Percentiles rank a stretch among this genome's conserved stretches.
Evolutionary conservation across 768 basidiomycete species (phyloP).

Genomic region (Podaxis sp.): DNA sequence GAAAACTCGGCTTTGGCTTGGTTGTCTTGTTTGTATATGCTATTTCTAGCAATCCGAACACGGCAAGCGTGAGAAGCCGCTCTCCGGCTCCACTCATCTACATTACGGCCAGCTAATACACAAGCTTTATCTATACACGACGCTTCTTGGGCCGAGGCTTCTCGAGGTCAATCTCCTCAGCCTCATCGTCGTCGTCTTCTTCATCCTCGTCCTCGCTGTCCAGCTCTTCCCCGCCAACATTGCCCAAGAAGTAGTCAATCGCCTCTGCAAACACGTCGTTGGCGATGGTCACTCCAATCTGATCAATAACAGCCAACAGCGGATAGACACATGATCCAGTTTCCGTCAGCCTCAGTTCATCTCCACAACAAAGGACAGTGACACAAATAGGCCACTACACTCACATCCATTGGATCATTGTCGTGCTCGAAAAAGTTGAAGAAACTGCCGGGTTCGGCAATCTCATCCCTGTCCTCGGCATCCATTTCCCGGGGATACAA

Average conservation of each 20-base stretch:
- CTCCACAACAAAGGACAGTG: background rate
- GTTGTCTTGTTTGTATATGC: background rate
- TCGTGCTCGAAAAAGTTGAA: conserved; percentile 82
- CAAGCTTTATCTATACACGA: conserved; percentile 39
- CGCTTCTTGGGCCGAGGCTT: conserved; percentile 76
- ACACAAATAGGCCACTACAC: conserved; percentile 16
- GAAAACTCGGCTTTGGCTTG: background rate
- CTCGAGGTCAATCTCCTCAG: conserved; percentile 85
- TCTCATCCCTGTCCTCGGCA: conserved; percentile 57
- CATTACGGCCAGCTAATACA: background rate
- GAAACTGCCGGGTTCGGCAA: conserved; percentile 73
- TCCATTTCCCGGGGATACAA: conserved; percentile 63
- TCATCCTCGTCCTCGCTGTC: conserved; percentile 62
- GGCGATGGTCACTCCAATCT: conserved; percentile 71
- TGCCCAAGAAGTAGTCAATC: conserved; percentile 78
- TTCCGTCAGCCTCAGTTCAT: background rate
- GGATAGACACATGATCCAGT: background rate
- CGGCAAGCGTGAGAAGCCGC: background rate
- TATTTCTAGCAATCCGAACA: background rate
- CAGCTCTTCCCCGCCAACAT: conserved; percentile 50
- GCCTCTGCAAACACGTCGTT: conserved; percentile 79
- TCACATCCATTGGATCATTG: conserved; percentile 64
- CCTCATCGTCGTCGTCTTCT: conserved; percentile 72
- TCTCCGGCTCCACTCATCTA: background rate
- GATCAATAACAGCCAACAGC: conserved; percentile 10